Evolutionary conservation across 2,329 filamentous ascomycete genomes (phyloP), one percentile per base, ranked within the genome.

Genomic region (Knoxdaviesia proteae): DNA sequence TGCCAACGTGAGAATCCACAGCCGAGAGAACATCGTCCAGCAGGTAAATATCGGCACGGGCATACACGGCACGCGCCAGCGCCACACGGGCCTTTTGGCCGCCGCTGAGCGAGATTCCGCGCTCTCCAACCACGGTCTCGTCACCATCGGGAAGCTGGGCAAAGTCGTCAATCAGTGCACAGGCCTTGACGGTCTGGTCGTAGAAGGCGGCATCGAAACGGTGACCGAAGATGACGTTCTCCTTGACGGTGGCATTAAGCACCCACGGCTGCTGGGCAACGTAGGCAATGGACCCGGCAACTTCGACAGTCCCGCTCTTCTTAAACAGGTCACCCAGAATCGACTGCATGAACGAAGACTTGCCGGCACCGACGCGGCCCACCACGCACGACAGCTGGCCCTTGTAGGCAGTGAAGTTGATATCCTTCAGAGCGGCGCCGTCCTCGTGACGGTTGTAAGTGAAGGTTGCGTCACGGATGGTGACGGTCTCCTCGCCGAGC

Each of bases 201-300:
- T 98, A 98, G 59, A 98, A 98, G 32, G 79, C 71, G 5, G 87
- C 78, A 58, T 98, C 88, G 67, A 82, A 94, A 39, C 84, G 78
- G 60, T 98, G 86, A 2, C 90, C 90, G 54, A 98, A 98, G 5
- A 94, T 69, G 51, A 98, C 94, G 55, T 98, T 98, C 55, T 98
- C 90, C 52, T 86, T 84, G 44, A 98, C 87, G 32, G 83, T 93
- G 6, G 90, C 90, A 55, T 98, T 98, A 77, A 96, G 88, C 42
- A 98, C 82, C 90, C 92, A 98, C 20, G 86, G 68, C 53, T 83
- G 77, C 58, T 98, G 92, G 10, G 86, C 83, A 45, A 93, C 90
- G 56, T 96, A 98, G 1, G 90, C 90, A 36, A 84, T 73, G 32
- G 70, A 74, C 39, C 90, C 92, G 50, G 82, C 77, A 7, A 98